These are phyloP conservation scores for Gardenia jasminoides DNA, from an alignment of 257 asterid species.

Conservation along the genomic window DNA sequence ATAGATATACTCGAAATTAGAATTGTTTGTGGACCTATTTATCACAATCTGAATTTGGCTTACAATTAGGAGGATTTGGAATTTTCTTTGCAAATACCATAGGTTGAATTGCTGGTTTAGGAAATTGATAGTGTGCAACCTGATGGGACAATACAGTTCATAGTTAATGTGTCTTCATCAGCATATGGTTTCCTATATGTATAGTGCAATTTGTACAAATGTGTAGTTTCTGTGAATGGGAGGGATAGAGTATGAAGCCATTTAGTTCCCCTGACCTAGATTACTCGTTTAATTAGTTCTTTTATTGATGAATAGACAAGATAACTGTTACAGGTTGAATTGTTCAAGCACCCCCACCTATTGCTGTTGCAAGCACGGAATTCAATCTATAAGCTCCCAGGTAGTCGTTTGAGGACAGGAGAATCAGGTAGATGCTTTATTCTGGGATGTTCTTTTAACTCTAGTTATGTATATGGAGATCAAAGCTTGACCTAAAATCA, in stretches of 20 bases:
- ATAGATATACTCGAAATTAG: neutral
- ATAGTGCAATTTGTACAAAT: neutral
- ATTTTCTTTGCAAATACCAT: neutral
- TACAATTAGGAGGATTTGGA: neutral
- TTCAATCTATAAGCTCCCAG: conserved; percentile 74
- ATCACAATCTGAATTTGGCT: neutral
- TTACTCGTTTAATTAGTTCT: neutral
- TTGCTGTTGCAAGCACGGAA: conserved; percentile 72
- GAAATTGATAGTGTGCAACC: neutral
- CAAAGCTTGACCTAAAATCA: neutral
- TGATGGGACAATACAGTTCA: neutral
- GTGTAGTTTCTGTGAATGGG: neutral
- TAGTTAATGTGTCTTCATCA: neutral
- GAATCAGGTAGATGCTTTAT: conserved; percentile 67
- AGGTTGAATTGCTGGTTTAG: neutral
- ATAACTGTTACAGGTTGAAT: conserved; percentile 59
- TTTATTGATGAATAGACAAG: neutral
- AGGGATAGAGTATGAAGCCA: neutral
- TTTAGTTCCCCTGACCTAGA: neutral
- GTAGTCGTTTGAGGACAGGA: conserved; percentile 74
- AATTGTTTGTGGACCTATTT: neutral
- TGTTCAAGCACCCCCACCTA: conserved; percentile 83
- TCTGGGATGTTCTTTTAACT: neutral
- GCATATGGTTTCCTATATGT: neutral
- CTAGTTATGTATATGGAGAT: neutral